These are phyloP conservation scores for Hevea brasiliensis DNA, from an alignment of 345 rosid genomes.

Conservation along the genomic window DNA sequence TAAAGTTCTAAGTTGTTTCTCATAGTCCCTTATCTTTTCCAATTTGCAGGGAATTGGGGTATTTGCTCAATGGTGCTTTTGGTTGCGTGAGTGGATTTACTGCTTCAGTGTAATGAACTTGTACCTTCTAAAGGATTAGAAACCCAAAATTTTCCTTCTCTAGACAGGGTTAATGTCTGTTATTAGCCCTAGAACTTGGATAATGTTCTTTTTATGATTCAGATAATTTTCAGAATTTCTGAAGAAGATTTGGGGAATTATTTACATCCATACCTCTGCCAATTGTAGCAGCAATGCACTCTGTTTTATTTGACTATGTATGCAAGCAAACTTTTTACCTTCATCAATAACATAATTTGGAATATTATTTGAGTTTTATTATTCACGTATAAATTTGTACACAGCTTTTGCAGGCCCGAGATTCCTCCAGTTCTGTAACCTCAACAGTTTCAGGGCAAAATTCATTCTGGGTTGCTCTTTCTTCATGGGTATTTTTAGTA, in stretches of 20 bases:
- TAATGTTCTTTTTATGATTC: not conserved
- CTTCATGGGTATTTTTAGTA: constrained; percentile 79
- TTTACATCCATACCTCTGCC: constrained; percentile 92
- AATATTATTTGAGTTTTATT: not conserved
- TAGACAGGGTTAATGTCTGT: not conserved
- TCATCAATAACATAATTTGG: too few species aligned
- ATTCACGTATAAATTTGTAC: not conserved
- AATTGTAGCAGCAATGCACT: constrained; percentile 63
- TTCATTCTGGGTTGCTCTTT: constrained; percentile 79
- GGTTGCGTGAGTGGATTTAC: constrained; percentile 68
- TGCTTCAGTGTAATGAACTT: constrained; percentile 65
- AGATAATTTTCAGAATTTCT: too few species aligned
- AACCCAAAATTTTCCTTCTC: not conserved
- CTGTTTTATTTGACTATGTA: constrained; percentile 78
- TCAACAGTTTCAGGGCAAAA: constrained; percentile 77
- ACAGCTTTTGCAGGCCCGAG: constrained; percentile 76
- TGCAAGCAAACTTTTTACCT: constrained; percentile 42
- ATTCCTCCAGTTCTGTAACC: constrained; percentile 83
- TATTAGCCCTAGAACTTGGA: not conserved
- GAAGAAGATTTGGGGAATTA: constrained; percentile 87
- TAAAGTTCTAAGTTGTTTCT: not conserved
- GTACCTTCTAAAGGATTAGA: not conserved
- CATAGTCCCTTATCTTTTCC: not conserved
- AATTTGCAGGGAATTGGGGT: constrained; percentile 64
- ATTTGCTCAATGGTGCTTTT: constrained; percentile 58